Percentiles rank a stretch among this genome's conserved stretches.
These are phyloP conservation scores for Aspergillus calidoustus DNA, from an alignment of 2,329 filamentous ascomycete genomes.

Conservation along the genomic window DNA sequence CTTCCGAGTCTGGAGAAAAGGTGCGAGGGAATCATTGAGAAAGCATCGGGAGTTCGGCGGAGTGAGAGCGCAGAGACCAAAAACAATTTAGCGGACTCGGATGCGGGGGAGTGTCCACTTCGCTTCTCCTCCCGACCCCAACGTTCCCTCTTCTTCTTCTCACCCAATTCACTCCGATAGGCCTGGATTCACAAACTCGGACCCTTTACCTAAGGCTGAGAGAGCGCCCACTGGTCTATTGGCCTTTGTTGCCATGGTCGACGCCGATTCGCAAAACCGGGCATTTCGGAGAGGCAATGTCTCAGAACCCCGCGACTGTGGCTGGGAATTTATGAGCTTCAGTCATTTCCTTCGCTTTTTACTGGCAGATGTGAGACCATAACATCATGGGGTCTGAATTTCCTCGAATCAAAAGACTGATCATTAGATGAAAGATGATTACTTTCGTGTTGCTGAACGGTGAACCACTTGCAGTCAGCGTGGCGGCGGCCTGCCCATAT, in stretches of 20 bases:
- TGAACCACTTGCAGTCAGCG: not conserved
- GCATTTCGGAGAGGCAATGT: conserved; percentile 7
- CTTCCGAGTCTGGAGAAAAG: not conserved
- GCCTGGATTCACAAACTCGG: not conserved
- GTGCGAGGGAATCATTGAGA: not conserved
- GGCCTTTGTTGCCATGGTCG: not conserved
- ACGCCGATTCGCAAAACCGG: conserved; percentile 2
- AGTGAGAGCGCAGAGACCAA: not conserved
- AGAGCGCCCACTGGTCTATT: not conserved
- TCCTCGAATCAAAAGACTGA: conserved; percentile 6
- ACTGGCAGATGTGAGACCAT: not conserved
- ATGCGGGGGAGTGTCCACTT: not conserved
- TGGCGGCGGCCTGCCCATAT: not conserved
- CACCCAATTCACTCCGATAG: not conserved
- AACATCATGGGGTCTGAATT: not conserved
- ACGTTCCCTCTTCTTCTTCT: not conserved
- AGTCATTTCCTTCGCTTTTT: not conserved
- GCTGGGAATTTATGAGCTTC: conserved; percentile 4
- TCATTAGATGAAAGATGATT: conserved; percentile 5
- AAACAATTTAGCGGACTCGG: not conserved
- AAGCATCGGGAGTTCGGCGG: not conserved
- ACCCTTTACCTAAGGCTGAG: not conserved
- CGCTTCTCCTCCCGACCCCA: not conserved
- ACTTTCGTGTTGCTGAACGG: not conserved
- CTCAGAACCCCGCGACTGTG: conserved; percentile 18